Conservation (phyloP, 139 green algal species). For the Chlorella sp. region DNA sequence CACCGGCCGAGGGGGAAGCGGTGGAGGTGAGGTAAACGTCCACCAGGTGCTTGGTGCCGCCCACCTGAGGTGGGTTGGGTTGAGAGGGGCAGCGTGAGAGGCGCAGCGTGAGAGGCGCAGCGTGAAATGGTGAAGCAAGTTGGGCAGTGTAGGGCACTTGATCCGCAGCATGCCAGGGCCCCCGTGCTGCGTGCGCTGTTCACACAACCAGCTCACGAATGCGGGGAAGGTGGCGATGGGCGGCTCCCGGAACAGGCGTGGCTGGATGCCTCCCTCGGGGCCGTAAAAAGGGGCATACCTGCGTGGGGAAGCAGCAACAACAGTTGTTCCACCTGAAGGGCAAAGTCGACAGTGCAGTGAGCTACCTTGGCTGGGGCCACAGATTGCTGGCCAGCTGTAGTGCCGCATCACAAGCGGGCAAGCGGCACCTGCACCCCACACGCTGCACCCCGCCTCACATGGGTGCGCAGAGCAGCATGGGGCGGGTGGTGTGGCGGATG, state of each 20-base stretch:
- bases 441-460: slow-evolving; percentile 38
- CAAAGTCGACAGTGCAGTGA: no score
- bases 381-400: no score
- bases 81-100: not conserved
- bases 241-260: no score
- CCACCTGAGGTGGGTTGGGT: not conserved
- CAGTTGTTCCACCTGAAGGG: no score
- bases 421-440: no score
- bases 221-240: not conserved
- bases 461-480: slow-evolving; percentile 50
- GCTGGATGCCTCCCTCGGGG: no score
- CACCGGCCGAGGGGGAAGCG: not conserved
- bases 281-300: no score
- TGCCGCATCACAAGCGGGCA: no score
- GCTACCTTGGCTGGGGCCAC: no score
- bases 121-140: not conserved
- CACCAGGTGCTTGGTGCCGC: not conserved
- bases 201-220: not conserved
- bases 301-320: no score
- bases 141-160: not conserved
- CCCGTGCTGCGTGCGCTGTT: no score
- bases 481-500: slow-evolving; percentile 23
- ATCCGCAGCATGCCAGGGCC: not conserved
- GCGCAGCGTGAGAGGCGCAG: not conserved
- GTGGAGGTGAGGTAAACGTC: not conserved